Evolutionary conservation across 1,284 basidiomycete genomes (phyloP), one percentile per base, ranked within the genome.

Genomic region (Naganishia sp.): DNA sequence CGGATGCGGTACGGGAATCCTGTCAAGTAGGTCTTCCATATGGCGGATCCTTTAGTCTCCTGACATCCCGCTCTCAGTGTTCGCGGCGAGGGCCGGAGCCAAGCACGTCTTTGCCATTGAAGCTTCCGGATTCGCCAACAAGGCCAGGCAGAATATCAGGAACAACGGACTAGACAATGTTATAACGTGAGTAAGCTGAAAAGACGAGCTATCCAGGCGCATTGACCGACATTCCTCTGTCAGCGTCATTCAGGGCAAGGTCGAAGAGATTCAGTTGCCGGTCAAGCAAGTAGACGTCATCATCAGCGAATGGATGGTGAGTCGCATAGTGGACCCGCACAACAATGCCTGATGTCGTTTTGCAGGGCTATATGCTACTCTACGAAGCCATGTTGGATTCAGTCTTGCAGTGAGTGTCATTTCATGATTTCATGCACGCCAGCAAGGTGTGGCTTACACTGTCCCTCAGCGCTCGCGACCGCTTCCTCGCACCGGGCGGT

Each of bases 361-460:
- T 31, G 6, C 56, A 78, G 76, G 80, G 92, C 4, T 94, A 94
- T 75, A 90, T 89, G 43, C 82, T 94, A 28, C 84, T 96, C 25
- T 98, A 98, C 79, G 95, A 99, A 79, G 92, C 90, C 53, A 98
- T 98, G 95, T 85, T 98, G 28, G 94, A 97, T 77, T 96, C 93
- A 0, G 95, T 98, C 6, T 82, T 99, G 11, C 81, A 83, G 75
- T 75, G 48, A 65, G 74, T 72, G 6, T 6, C n/a, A 16, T 23
- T 21, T 36, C 16, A 33, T 28, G 28, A 16, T 23, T 21, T 36
- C 16, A 33, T 28, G 28, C 36, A n/a, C 31, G 42, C n/a, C 33
- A 15, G 6, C n/a, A 9, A 28, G 39, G n/a, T 7, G 16, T 36
- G 2, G 28, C 25, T 52, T 3, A 28, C 23, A 44, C 10, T 7